Base-by-base conservation (phyloP, 83 land plant species). In the Picea engelmannii region DNA sequence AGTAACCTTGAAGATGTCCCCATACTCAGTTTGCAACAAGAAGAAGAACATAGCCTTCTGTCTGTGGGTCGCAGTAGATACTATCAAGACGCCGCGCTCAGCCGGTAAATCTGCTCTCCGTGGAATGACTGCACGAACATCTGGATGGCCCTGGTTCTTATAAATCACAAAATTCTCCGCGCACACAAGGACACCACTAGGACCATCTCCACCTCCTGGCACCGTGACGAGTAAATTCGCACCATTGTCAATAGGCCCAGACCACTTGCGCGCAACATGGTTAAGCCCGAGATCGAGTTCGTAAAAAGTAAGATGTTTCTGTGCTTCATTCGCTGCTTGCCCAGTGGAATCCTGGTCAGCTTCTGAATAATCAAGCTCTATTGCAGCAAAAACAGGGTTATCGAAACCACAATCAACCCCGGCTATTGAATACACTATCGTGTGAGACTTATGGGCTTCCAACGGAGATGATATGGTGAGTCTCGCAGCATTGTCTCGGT, bases 341-440 rank as follows among this genome's bases (percentile, higher is more conserved):
- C 98, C 99, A 16, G 97, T 92, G 6, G 98, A 84, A 83, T 97
- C 99, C 86, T 90, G 95, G 68, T 97, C 98, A 0, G 98, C 99
- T 85, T 97, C 98, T 2, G 92, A 91, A 81, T 97, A 97, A 85
- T 97, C 99, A 68, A 97, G 86, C 93, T 97, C 97, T 64, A 97
- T 97, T 11, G 98, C 99, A 3, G 99, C 98, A 81, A 97, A 97
- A 20, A 97, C 85, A 20, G 98, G 99, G 77, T 97, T 95, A 79
- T 97, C 98, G 84, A 97, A 97, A 1, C 99, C 99, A 81, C 98
- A 95, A 65, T 97, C 99, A 47, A 97, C 94, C 20, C 97, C 98
- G 62, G 86, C 69, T 35, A 95, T 91, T 13, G 99, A 97, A 74
- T 94, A 97, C 58, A 88, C 93, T 21, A 95, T 90, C 2, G 98